Evolutionary conservation across 768 basidiomycete species (phyloP), one percentile per base, ranked within the genome.

Genomic region (Russula emetica): DNA sequence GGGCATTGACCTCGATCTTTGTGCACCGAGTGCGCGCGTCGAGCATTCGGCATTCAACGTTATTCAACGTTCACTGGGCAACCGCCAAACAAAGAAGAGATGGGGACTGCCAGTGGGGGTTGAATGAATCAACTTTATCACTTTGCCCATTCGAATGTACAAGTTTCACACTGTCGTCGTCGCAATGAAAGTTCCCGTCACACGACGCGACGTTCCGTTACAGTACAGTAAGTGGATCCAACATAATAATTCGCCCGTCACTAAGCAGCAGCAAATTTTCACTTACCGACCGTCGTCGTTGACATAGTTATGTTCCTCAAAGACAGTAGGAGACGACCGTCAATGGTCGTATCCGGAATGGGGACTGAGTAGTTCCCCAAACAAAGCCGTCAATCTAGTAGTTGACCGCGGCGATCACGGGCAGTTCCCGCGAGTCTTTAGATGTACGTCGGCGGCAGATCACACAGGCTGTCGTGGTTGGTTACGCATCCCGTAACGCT

Each of bases 391-490:
- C 79, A 55, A 73, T 72, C 18, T 63, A 72, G 62, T 73, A 81
- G 69, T 82, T 76, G 16, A 79, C 73, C 62, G 77, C 74, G 11
- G 67, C 72, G 28, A 80, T 76, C 36, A 32, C 1, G 32, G 32
- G 32, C 9, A 32, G 32, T 32, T 9, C 9, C 32, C 32, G 9
- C 70, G 78, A 73, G 28, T 74, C 75, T 11, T 59, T 55, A 13
- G 81, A 32, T 72, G 65, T 79, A 82, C 28, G 75, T 70, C n/a
- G 67, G 73, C n/a, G 67, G 73, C 3, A 81, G 58, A 32, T 32
- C 9, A 32, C 81, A 83, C 50, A 79, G 66, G 1, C 82, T 80
- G 22, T 80, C 73, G 38, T 74, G 71, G 68, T 80, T 72, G 16
- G 71, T 67, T 11, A 55, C 45, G 71, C 82, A 83, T 10, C 78